Evolutionary conservation across 148 eudicot genomes (phyloP).

Genomic region (Diospyros lotus): DNA sequence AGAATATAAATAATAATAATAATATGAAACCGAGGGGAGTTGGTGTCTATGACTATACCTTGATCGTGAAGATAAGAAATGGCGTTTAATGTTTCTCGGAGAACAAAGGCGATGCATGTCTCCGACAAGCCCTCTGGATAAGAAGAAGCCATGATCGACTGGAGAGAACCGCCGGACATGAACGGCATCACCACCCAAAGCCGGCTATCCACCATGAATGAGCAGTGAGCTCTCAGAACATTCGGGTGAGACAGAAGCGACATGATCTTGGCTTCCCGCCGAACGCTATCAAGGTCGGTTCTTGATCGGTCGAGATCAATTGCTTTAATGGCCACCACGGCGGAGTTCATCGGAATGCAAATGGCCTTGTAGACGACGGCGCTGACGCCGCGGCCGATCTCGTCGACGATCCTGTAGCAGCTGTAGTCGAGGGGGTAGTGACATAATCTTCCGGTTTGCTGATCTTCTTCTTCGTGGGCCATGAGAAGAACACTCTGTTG

Average conservation of each 20-base stretch:
- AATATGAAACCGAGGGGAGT: no score
- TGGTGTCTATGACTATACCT: not conserved
- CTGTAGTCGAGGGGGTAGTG: slow-evolving; percentile 54
- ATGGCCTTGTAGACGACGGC: slow-evolving; percentile 39
- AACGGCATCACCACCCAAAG: slow-evolving; percentile 88
- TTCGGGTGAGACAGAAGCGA: slow-evolving; percentile 72
- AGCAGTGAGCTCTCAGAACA: slow-evolving; percentile 62
- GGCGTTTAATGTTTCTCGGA: slow-evolving; percentile 51
- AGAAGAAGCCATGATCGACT: slow-evolving; percentile 46
- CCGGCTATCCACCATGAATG: slow-evolving; percentile 46
- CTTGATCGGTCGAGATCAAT: slow-evolving; percentile 57
- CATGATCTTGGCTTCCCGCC: slow-evolving; percentile 57
- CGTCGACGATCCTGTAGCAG: slow-evolving; percentile 32
- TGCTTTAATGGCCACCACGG: slow-evolving; percentile 61
- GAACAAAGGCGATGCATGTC: slow-evolving; percentile 39
- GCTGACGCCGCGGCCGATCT: slow-evolving; percentile 64
- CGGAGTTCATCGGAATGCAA: slow-evolving; percentile 35
- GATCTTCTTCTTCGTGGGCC: slow-evolving; percentile 19
- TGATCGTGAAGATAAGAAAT: slow-evolving; percentile 61
- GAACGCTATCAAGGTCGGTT: slow-evolving; percentile 45
- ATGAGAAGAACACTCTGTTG: not conserved
- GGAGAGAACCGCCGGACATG: slow-evolving; percentile 71
- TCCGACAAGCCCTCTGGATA: slow-evolving; percentile 56
- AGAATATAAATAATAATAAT: no score
- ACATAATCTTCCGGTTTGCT: slow-evolving; percentile 16